phyloP scores from a whole-genome alignment of 1,284 basidiomycete species.

The Apiotrichum gracile region DNA sequence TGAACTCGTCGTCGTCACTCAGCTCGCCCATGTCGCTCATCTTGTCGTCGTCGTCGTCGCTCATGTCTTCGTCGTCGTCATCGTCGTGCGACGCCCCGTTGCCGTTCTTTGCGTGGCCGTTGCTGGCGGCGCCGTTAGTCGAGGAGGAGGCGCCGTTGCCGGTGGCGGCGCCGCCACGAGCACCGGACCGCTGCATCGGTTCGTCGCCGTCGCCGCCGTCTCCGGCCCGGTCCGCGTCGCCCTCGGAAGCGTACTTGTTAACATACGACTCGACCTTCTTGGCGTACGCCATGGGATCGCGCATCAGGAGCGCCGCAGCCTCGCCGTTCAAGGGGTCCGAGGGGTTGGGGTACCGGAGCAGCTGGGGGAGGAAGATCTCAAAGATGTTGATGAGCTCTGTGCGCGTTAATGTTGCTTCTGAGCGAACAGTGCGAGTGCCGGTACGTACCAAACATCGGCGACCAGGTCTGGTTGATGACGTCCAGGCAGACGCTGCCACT shows the following conservation, averaged over 20 bases:
- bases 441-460: slow-evolving; percentile 86
- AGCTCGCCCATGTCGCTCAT: slow-evolving; percentile 90
- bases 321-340: slow-evolving; percentile 97
- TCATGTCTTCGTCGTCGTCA: slow-evolving; percentile 58
- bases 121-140: slow-evolving; percentile 51
- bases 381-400: slow-evolving; percentile 99
- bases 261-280: slow-evolving; percentile 69
- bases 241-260: slow-evolving; percentile 47
- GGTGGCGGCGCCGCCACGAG: slow-evolving; percentile 9
- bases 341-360: slow-evolving; percentile 94
- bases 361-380: slow-evolving; percentile 93
- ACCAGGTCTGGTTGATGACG: slow-evolving; percentile 99
- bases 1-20: slow-evolving; percentile 61
- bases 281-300: slow-evolving; percentile 92
- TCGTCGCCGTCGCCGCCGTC: slow-evolving; percentile 45
- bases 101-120: not conserved
- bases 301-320: slow-evolving; percentile 92
- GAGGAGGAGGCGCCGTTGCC: slow-evolving; percentile 10
- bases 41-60: slow-evolving; percentile 60
- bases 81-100: slow-evolving; percentile 39
- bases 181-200: slow-evolving; percentile 13
- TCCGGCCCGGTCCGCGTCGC: slow-evolving; percentile 46
- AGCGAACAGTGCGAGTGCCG: too few species aligned
- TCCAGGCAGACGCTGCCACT: slow-evolving; percentile 93
- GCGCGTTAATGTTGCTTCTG: too few species aligned